Evolutionary conservation across 1,284 basidiomycete species (phyloP), one percentile per base, ranked within the genome.

Genomic region (Leccinum pachyderme): DNA sequence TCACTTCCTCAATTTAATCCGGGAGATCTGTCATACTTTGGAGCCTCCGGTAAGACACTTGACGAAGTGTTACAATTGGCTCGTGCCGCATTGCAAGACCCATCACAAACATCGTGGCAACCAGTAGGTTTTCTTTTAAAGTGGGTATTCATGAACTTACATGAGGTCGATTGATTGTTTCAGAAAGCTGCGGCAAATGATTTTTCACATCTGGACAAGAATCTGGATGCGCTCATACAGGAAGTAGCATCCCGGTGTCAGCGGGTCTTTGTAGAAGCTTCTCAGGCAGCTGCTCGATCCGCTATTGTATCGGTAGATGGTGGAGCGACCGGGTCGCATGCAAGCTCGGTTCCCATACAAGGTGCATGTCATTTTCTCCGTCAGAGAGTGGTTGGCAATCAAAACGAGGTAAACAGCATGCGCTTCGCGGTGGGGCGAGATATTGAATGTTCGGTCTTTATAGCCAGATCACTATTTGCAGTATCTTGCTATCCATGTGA

Each of bases 171-270:
- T 57, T 64, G 62, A 48, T 61, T 58, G 56, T 62, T 63, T 60
- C 63, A 87, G 85, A 76, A 74, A 58, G 72, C 77, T 51, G 68
- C 69, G 53, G 75, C 73, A 53, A 76, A 72, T 54, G 79, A 86
- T 66, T 68, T 83, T 53, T 78, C 76, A 56, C 74, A 79, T 68
- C 65, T 87, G 58, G 83, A 87, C 72, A 81, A 81, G 68, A 92
- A 91, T 73, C 73, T 92, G 61, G 80, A 86, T 61, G 79, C 77
- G 28, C 75, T 91, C 59, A 72, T 84, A 51, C 77, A 82, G 59
- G 82, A 86, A 63, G 71, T 91, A 59, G 83, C 82, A 50, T 70
- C 66, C 60, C 75, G 77, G 59, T 89, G 87, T 71, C 79, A 82
- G 57, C 70, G 69, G 63, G 71, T 89, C 53, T 91, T 91, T 73